A percentile compares a stretch with the other conserved stretches of the same genome.
Conservation (phyloP, 495 filamentous ascomycete species). For the Amphirosellinia nigrospora region DNA sequence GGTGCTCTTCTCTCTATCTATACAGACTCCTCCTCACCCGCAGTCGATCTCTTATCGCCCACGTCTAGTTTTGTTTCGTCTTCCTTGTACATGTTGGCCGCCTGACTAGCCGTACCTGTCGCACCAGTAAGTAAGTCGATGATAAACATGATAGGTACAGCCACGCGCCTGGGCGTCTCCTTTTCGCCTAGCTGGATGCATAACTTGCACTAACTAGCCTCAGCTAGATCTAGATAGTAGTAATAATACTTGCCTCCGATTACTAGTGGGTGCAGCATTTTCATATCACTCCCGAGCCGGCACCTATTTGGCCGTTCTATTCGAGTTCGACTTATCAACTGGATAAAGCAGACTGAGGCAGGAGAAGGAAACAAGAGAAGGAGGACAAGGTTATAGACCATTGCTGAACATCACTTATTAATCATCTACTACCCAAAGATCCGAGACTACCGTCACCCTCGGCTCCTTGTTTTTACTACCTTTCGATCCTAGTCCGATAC, state of each 20-base stretch:
- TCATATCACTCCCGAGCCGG: constrained; percentile 2
- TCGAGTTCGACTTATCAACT: constrained; percentile 8
- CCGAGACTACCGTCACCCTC: not conserved
- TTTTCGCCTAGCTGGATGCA: constrained; percentile 14
- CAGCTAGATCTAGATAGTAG: constrained; percentile 18
- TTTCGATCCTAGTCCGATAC: not conserved
- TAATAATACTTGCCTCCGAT: constrained; percentile 20
- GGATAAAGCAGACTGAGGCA: not conserved
- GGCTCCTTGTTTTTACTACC: not conserved
- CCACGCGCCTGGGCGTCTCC: not conserved
- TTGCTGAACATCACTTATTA: not conserved
- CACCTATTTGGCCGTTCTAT: not conserved
- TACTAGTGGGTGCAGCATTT: constrained; percentile 15
- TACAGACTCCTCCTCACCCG: not conserved
- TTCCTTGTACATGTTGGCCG: not conserved
- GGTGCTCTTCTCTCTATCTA: not conserved
- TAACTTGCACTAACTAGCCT: not conserved
- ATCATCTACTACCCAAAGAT: constrained; percentile 2
- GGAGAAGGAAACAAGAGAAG: constrained; percentile 1
- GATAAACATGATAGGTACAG: constrained; percentile 3
- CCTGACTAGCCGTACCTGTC: not conserved
- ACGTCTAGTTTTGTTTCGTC: not conserved
- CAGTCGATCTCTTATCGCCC: too few species aligned
- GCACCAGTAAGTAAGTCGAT: not conserved
- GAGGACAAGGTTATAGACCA: not conserved